These are phyloP conservation scores for Vigna trinervia DNA, from an alignment of 306 rosid genomes.

Conservation along the genomic window DNA sequence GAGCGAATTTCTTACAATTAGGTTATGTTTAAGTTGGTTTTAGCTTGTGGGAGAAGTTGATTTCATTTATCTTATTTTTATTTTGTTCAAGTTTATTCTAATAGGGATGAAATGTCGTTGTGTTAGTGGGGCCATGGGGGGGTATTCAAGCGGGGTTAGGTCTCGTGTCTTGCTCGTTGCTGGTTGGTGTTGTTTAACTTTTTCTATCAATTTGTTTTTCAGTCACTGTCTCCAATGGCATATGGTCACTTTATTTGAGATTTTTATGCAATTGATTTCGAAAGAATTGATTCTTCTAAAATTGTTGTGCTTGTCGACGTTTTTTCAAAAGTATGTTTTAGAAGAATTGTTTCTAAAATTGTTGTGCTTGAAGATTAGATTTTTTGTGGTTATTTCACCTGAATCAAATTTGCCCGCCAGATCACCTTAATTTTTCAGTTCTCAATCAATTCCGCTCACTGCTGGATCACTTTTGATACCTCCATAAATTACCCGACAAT, in stretches of 20 bases:
- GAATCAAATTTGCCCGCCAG: background rate
- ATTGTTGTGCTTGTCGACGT: background rate
- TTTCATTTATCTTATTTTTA: background rate
- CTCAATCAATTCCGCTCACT: background rate
- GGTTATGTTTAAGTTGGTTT: background rate
- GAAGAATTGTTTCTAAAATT: background rate
- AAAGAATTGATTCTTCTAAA: background rate
- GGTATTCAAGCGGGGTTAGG: conserved; percentile 37
- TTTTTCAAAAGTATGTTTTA: background rate
- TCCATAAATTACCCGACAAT: background rate
- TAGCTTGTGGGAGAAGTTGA: background rate
- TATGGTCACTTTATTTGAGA: conserved; percentile 18
- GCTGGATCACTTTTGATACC: background rate
- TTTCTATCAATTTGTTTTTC: conserved; percentile 42
- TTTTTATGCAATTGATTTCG: background rate
- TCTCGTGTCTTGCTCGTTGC: conserved; percentile 35
- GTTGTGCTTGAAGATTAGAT: background rate
- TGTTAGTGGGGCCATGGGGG: conserved; percentile 38
- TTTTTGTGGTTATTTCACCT: background rate
- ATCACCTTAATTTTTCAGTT: background rate
- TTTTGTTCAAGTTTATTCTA: background rate
- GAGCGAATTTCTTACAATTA: background rate
- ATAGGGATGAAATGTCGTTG: background rate
- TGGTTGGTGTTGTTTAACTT: conserved; percentile 42
- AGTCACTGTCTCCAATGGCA: conserved; percentile 38